A percentile compares a stretch with the other conserved stretches of the same genome.
phyloP scores from a whole-genome alignment of 192 early-diverging fungal species.

The Podila horticola region DNA sequence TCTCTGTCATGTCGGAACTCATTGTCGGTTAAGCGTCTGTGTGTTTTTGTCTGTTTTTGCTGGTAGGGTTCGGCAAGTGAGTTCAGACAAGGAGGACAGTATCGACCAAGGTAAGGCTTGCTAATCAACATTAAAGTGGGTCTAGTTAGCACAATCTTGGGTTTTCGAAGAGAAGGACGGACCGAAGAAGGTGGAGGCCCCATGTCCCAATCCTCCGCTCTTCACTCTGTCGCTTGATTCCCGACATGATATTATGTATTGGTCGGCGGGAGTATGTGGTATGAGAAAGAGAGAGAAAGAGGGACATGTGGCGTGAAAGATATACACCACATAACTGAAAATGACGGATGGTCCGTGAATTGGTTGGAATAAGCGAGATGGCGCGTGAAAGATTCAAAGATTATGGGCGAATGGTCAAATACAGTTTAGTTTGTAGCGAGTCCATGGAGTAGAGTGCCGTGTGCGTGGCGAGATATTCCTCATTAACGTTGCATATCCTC shows the following conservation, averaged over 20 bases:
- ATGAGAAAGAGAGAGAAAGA: background rate
- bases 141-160: background rate
- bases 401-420: background rate
- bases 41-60: background rate
- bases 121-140: too few species aligned
- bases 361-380: background rate
- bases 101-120: too few species aligned
- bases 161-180: background rate
- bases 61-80: background rate
- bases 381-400: background rate
- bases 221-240: background rate
- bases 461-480: too few species aligned
- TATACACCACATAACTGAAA: too few species aligned
- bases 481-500: too few species aligned
- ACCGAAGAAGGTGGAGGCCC: background rate
- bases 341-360: too few species aligned
- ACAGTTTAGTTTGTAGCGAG: too few species aligned
- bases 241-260: background rate
- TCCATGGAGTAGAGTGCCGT: too few species aligned
- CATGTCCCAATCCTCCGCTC: background rate
- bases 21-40: background rate
- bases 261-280: background rate
- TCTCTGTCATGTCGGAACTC: conserved; percentile 82
- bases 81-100: background rate
- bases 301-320: background rate